Conservation (phyloP, 257 asterid species). For the Thymus mandschuricus region DNA sequence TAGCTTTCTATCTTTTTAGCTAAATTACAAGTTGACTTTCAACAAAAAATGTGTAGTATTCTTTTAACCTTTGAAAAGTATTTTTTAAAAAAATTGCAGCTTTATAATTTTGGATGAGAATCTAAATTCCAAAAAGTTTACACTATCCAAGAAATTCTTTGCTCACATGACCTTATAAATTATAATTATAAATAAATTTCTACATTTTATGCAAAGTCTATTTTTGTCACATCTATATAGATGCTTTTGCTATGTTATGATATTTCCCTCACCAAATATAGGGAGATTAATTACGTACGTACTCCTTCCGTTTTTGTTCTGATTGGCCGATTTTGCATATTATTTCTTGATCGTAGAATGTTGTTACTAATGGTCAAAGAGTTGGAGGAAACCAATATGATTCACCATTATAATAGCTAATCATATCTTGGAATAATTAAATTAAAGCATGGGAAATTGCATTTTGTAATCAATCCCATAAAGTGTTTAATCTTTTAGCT, state of each 20-base stretch:
- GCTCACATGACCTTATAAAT: slow-evolving; percentile 33
- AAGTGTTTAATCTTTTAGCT: slow-evolving; percentile 30
- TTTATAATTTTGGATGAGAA: slow-evolving; percentile 35
- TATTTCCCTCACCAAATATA: slow-evolving; percentile 14
- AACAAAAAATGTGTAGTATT: not conserved
- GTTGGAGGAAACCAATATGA: slow-evolving; percentile 25
- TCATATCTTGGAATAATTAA: slow-evolving; percentile 30
- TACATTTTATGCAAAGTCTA: slow-evolving; percentile 30
- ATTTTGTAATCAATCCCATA: slow-evolving; percentile 17
- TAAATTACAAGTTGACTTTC: slow-evolving; percentile 43
- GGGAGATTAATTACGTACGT: too few species aligned
- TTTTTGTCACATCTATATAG: slow-evolving; percentile 37
- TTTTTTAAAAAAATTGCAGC: slow-evolving; percentile 37
- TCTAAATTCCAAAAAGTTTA: slow-evolving; percentile 32
- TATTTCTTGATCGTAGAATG: not conserved
- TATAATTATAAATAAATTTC: not conserved
- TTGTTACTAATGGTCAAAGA: slow-evolving; percentile 15
- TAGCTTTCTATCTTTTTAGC: slow-evolving; percentile 6
- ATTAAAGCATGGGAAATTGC: slow-evolving; percentile 8
- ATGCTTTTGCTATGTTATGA: slow-evolving; percentile 26
- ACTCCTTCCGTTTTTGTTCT: too few species aligned
- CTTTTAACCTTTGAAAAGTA: slow-evolving; percentile 22
- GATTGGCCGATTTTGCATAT: too few species aligned
- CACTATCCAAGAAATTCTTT: slow-evolving; percentile 41
- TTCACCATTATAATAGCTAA: slow-evolving; percentile 31